phyloP scores from a whole-genome alignment of 1,284 basidiomycete genomes.

The Marasmius fiardii region DNA sequence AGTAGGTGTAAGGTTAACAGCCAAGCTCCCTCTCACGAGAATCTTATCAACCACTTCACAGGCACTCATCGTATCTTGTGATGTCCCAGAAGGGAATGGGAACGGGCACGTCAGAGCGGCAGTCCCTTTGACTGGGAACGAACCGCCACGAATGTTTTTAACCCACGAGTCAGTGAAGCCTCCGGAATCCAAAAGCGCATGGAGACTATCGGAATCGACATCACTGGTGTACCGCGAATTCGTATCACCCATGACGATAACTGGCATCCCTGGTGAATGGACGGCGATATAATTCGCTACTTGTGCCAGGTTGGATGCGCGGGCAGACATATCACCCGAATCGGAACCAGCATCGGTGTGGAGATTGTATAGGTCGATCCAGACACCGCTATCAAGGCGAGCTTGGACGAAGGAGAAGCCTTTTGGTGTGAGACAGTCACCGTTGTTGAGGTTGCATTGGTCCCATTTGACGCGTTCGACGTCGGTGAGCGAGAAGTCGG shows the following conservation, averaged over 20 bases:
- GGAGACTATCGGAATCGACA: constrained; percentile 19
- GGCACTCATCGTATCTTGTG: constrained; percentile 23
- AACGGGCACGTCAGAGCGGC: constrained; percentile 27
- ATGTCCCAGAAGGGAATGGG: constrained; percentile 28
- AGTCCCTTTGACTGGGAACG: constrained; percentile 21
- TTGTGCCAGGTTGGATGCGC: constrained; percentile 31
- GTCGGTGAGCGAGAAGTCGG: constrained; percentile 31
- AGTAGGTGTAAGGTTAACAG: constrained; percentile 21
- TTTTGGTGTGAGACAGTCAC: constrained; percentile 36
- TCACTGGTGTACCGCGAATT: constrained; percentile 32
- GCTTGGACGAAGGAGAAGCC: constrained; percentile 34
- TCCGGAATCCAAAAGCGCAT: constrained; percentile 9
- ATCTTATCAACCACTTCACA: constrained; percentile 39
- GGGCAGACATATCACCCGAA: constrained; percentile 26
- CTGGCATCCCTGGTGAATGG: constrained; percentile 30
- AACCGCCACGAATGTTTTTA: constrained; percentile 20
- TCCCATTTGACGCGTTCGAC: constrained; percentile 31
- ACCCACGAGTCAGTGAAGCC: constrained; percentile 25
- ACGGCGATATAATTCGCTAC: constrained; percentile 25
- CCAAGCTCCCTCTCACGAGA: constrained; percentile 24
- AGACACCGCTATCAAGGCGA: constrained; percentile 27
- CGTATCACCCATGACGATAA: constrained; percentile 36
- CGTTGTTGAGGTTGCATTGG: constrained; percentile 28
- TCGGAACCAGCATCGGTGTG: constrained; percentile 35
- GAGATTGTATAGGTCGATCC: constrained; percentile 34